phyloP scores from a whole-genome alignment of 1,284 basidiomycete species.

The Apiotrichum brassicae region DNA sequence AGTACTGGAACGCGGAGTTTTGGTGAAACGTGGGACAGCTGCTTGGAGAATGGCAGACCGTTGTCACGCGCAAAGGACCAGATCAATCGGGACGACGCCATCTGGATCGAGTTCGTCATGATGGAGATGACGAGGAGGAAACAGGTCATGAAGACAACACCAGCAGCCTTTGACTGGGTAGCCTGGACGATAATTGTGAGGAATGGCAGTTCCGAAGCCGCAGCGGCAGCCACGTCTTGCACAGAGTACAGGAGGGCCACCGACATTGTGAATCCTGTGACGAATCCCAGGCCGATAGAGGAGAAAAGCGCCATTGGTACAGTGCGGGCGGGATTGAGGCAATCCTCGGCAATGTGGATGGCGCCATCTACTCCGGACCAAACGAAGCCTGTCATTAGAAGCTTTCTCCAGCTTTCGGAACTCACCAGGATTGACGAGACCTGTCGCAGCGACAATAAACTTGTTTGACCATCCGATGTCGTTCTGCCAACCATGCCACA shows the following conservation, averaged over 20 bases:
- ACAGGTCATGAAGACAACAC: constrained; percentile 4
- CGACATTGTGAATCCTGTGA: constrained; percentile 8
- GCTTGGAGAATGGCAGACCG: constrained; percentile 6
- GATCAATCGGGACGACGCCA: constrained; percentile 11
- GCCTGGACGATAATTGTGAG: constrained; percentile 15
- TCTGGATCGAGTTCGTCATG: constrained; percentile 14
- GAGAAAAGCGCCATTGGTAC: constrained; percentile 12
- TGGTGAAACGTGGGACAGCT: constrained; percentile 6
- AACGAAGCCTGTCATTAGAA: constrained; percentile 3
- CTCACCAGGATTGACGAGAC: constrained; percentile 14
- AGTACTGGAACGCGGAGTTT: constrained; percentile 13
- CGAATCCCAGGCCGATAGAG: constrained; percentile 7
- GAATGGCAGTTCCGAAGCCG: constrained; percentile 10
- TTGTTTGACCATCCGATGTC: constrained; percentile 8
- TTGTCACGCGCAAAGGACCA: constrained; percentile 16
- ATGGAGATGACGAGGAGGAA: constrained; percentile 9
- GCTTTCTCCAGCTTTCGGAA: not conserved
- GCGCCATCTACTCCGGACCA: constrained; percentile 13
- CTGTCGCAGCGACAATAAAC: constrained; percentile 15
- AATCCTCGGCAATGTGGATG: constrained; percentile 16
- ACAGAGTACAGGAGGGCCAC: constrained; percentile 13
- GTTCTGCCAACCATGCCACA: constrained; percentile 10
- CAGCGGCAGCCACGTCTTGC: constrained; percentile 11
- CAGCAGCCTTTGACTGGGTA: constrained; percentile 6
- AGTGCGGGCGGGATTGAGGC: constrained; percentile 4